Evolutionary conservation across 176 grass and related monocot species (phyloP), one percentile per base, ranked within the genome.

Genomic region (Zoysia pacifica): DNA sequence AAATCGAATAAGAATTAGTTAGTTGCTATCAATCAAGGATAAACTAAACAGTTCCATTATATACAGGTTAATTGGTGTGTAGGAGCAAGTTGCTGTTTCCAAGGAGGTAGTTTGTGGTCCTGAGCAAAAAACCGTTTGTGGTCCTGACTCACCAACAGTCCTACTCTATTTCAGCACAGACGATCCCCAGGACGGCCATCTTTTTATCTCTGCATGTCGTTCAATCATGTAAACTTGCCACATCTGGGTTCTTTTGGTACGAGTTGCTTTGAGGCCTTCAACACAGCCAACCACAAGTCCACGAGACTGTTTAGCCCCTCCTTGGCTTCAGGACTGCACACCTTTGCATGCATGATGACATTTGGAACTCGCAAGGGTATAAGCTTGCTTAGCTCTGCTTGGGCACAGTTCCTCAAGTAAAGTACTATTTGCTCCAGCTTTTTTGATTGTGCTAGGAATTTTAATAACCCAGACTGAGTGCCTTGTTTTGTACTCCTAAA

Each of bases 21-120:
- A 48, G 61, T 67, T 78, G 67, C 63, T 14, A 4, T 76, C 45
- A 15, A 16, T 75, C 45, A 15, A 44, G 35, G 3, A 51, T 58
- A 65, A 38, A 63, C 35, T 48, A 47, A 46, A 66, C 28, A 60
- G 40, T 45, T 0, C 49, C 58, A 50, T 11, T 55, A 35, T 54
- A 9, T 46, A 38, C 38, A 15, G 66, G 4, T 55, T 8, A 48
- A 48, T 39, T 55, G 65, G 47, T 58, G 13, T 3, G 46, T 58
- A 55, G 72, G 67, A 42, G 80, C 20, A 62, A 79, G 81, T 74
- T 83, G 60, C 73, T 51, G 79, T 4, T 87, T 87, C 40, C 86
- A 68, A 55, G 86, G 62, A 80, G 82, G 82, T 42, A 50, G 87
- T 81, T 89, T 85, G 87, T 89, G 87, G 87, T 89, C 87, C 87